Evolutionary conservation across 352 stramenopile species (phyloP).

Genomic region (Phytophthora colocasiae): DNA sequence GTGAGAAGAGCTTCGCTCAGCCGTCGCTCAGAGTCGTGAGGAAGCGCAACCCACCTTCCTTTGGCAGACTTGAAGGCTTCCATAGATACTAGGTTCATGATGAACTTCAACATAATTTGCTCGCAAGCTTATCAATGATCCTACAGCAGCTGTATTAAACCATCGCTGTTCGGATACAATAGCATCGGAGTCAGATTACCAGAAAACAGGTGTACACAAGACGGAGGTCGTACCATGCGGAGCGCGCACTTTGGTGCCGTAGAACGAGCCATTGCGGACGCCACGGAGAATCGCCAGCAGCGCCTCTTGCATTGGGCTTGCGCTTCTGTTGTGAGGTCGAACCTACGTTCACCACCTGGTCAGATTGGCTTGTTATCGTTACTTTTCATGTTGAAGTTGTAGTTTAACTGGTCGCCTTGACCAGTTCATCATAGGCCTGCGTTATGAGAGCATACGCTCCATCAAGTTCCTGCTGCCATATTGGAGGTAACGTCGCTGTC

Average conservation of each 20-base stretch:
- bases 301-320: constrained; percentile 55
- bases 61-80: no score
- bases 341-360: constrained; percentile 9
- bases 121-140: no score
- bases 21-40: no score
- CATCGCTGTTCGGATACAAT: constrained; percentile 54
- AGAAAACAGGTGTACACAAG: background rate
- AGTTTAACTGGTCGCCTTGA: constrained; percentile 21
- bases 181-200: background rate
- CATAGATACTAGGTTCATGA: no score
- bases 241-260: constrained; percentile 90
- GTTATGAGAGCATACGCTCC: constrained; percentile 55
- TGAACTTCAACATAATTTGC: no score
- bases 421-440: constrained; percentile 55
- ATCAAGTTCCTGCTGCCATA: constrained; percentile 37
- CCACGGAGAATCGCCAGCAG: constrained; percentile 81
- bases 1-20: no score
- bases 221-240: constrained; percentile 69
- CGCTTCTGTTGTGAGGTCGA: constrained; percentile 15
- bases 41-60: no score
- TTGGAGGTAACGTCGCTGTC: constrained; percentile 19
- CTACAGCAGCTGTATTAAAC: no score
- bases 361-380: constrained; percentile 5
- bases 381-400: constrained; percentile 30
- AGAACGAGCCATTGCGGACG: constrained; percentile 89